Base-by-base conservation (phyloP, 163 green algal species). In the Trebouxiophyceae sp. region DNA sequence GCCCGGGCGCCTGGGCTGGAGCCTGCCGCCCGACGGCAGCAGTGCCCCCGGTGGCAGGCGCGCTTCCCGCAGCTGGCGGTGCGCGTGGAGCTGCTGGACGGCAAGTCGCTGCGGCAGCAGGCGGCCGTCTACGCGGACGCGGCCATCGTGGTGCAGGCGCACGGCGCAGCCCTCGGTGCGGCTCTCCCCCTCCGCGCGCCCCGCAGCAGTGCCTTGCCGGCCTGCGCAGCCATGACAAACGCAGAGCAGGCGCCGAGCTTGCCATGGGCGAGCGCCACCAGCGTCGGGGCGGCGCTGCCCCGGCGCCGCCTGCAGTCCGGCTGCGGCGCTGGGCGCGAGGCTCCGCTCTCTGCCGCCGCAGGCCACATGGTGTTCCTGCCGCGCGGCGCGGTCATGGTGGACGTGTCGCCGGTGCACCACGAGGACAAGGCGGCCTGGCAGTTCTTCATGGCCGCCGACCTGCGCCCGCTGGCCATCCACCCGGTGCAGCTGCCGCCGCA, bases 361-460 rank as follows among this genome's bases (percentile, higher is more conserved):
- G 65, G 72, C 33, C 72, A 78, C 56, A 59, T 78, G 23, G 57
- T 78, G 16, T 78, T 78, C 61, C 46, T 78, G 28, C 72, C 72
- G 5, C 50, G 64, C 19, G 72, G 72, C n/a, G 62, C 72, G 1
- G 45, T 68, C 12, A 61, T 71, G 28, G 61, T 78, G 22, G 72
- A 78, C 32, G 56, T 75, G 28, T 64, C 72, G 32, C 72, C 72
- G 24, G 54, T 69, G 34, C 63, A 69, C 34, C 72, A 78, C 45
- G 63, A 63, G 31, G 72, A 78, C 66, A 78, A 78, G 62, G 59
- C 67, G 29, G 29, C 66, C n/a, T 78, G 72, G 72, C 62, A 59
- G 16, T 62, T 73, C 26, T 74, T 71, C 45, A 71, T 78, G 66
- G 63, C 54, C 34, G 20, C 45, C n/a, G 72, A 78, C 54, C 65